A percentile compares a stretch with the other conserved stretches of the same genome.
phyloP scores from a whole-genome alignment of 1,139 yeast genomes.

The Sugiyamaella novakii region DNA sequence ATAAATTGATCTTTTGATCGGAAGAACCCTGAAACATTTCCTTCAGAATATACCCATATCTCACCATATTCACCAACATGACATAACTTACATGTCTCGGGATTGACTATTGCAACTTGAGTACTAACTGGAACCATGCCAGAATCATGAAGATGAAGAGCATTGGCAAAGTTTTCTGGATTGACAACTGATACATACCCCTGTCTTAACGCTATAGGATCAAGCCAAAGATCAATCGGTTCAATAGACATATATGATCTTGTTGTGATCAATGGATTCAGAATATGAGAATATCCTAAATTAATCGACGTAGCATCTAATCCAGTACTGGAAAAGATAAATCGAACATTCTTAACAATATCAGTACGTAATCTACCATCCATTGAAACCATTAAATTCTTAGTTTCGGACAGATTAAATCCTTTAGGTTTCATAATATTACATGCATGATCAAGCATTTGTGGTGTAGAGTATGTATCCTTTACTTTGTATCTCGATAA shows the following conservation, averaged over 20 bases:
- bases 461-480: conserved; percentile 83
- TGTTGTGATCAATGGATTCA: conserved; percentile 83
- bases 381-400: conserved; percentile 82
- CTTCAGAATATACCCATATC: conserved; percentile 94
- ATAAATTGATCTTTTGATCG: conserved; percentile 44
- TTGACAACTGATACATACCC: conserved; percentile 83
- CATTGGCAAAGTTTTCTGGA: conserved; percentile 66
- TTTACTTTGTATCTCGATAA: conserved; percentile 78
- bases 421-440: conserved; percentile 65
- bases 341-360: conserved; percentile 59
- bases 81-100: conserved; percentile 80
- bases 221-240: conserved; percentile 83
- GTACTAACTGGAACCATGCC: conserved; percentile 97
- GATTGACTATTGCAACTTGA: conserved; percentile 91
- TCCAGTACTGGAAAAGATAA: conserved; percentile 64
- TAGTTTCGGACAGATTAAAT: conserved; percentile 60
- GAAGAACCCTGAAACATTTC: conserved; percentile 66
- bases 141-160: conserved; percentile 83
- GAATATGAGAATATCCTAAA: conserved; percentile 73
- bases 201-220: conserved; percentile 83
- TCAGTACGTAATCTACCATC: conserved; percentile 73
- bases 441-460: conserved; percentile 78
- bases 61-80: conserved; percentile 96
- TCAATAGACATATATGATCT: conserved; percentile 88
- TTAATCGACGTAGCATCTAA: conserved; percentile 72